These are phyloP conservation scores for Kazachstania viticola DNA, from an alignment of 805 yeast species.

Conservation along the genomic window DNA sequence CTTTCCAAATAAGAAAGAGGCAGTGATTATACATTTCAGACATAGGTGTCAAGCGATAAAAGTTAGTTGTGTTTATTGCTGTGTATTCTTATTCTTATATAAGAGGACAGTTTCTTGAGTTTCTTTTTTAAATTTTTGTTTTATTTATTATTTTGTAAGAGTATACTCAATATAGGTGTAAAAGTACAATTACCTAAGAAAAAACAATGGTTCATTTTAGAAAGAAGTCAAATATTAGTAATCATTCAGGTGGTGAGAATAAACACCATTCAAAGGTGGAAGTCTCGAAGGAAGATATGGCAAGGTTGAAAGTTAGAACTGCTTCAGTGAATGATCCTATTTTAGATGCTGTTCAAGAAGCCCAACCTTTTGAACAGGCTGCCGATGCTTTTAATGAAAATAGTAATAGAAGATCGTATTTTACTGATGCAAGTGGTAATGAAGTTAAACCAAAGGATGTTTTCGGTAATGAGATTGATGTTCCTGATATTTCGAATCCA, in stretches of 20 bases:
- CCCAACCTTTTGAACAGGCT: slow-evolving; percentile 81
- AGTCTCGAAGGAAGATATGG: slow-evolving; percentile 40
- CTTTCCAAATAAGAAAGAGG: too few relatives aligned
- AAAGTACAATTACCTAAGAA: neutral
- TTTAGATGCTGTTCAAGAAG: slow-evolving; percentile 84
- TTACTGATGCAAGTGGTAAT: slow-evolving; percentile 30
- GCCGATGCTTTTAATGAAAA: slow-evolving; percentile 27
- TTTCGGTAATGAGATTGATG: slow-evolving; percentile 69
- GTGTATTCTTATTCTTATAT: too few relatives aligned
- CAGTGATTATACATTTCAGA: too few relatives aligned
- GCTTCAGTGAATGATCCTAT: slow-evolving; percentile 82
- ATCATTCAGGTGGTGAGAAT: slow-evolving; percentile 21
- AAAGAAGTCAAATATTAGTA: slow-evolving; percentile 25
- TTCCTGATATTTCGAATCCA: slow-evolving; percentile 87
- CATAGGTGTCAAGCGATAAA: too few relatives aligned
- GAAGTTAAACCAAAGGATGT: slow-evolving; percentile 45
- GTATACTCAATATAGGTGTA: too few relatives aligned
- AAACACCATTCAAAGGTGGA: slow-evolving; percentile 27
- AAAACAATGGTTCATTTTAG: slow-evolving; percentile 34
- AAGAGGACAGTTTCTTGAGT: too few relatives aligned
- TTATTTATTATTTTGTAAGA: too few relatives aligned
- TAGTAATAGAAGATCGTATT: slow-evolving; percentile 29
- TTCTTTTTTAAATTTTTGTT: too few relatives aligned
- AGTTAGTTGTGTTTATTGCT: too few relatives aligned
- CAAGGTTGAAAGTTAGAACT: slow-evolving; percentile 50